Evolutionary conservation across 371 early-diverging fungal species (phyloP), one percentile per base, ranked within the genome.

Genomic region (Mucor sp.): DNA sequence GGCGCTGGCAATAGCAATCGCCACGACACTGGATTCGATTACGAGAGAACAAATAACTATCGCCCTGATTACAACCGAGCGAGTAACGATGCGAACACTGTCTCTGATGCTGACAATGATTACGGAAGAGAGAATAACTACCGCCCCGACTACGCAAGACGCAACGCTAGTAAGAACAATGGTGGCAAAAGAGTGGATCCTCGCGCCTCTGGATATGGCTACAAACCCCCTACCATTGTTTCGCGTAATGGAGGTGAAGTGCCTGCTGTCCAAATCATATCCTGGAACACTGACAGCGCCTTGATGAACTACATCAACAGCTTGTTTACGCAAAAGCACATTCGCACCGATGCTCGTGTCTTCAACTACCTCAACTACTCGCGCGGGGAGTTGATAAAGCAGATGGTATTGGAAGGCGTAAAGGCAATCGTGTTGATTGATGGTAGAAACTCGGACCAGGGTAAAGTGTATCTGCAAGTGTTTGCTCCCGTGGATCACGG

Each of bases 361-460:
- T 56, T 74, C 32, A 59, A 58, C 23, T 62, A 57, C 57, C 41
- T 62, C n/a, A 56, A 62, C n/a, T 17, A 19, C 9, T n/a, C 56
- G 8, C 64, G 68, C 4, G 68, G 67, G 19, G 47, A 60, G 21
- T 41, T 70, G 12, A 61, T 70, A 19, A 70, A 68, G 25, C 70
- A 74, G 21, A 65, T 74, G 68, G 68, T 70, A 7, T 39, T 67
- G 12, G 74, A 74, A 60, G 74, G 74, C 47, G 74, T 74, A 30
- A 74, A 74, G 28, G 74, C 74, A 11, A 43, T 74, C 5, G 43
- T 74, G 8, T 68, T 70, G 30, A 63, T 74, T 47, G 64, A 67
- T 28, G 63, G 66, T 56, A 21, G 53, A 3, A 62, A 67, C 41
- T 66, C 63, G 37, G 12, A 8, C 12, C 44, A 67, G 32, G 43